These are phyloP conservation scores for Mycosphaerella sp. DNA, from an alignment of 2,329 filamentous ascomycete species.

Conservation along the genomic window DNA sequence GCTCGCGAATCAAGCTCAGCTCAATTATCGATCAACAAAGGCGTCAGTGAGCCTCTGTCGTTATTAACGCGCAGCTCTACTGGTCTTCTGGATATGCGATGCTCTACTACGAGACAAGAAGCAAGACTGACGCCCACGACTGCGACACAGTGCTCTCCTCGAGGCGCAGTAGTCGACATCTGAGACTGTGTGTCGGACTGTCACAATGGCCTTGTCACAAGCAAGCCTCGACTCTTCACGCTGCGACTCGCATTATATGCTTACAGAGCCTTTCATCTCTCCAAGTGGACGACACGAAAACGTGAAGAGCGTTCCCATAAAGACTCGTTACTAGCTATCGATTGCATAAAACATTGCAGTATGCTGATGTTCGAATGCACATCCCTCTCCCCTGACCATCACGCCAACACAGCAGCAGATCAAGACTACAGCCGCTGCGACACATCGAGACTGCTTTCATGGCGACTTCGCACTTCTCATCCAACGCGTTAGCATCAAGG, in stretches of 20 bases:
- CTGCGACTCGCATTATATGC: not conserved
- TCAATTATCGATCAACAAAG: not conserved
- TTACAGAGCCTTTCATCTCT: not conserved
- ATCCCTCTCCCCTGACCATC: not conserved
- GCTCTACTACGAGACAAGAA: no score
- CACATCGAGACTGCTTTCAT: not conserved
- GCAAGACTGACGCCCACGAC: not conserved
- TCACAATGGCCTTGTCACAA: not conserved
- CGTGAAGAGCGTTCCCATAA: not conserved
- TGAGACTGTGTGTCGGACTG: not conserved
- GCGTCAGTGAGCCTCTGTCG: no score
- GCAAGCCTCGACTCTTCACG: not conserved
- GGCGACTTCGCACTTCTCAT: not conserved
- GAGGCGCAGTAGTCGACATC: not conserved
- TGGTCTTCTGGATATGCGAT: no score
- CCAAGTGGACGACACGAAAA: not conserved
- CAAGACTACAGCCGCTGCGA: not conserved
- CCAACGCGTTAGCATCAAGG: not conserved
- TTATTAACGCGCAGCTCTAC: no score
- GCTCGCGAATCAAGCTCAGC: conserved; percentile 3
- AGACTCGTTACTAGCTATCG: not conserved
- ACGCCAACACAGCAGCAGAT: not conserved
- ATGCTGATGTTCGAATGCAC: not conserved
- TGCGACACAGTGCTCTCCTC: not conserved
- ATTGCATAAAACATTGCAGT: not conserved